phyloP scores from a whole-genome alignment of 106 monocot genomes.

The Ottelia alismoides region DNA sequence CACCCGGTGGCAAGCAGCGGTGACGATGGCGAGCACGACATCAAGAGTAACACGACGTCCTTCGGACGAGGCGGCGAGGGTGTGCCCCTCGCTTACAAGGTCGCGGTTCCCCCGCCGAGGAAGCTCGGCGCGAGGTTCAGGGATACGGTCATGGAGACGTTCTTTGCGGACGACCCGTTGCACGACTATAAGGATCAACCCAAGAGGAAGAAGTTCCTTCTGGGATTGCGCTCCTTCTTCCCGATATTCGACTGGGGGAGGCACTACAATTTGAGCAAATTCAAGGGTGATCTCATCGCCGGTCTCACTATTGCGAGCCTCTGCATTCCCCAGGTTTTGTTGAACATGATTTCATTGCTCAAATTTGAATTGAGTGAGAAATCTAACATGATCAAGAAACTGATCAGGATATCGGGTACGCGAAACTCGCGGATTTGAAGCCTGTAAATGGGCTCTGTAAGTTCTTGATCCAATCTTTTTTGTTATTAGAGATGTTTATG shows the following conservation, averaged over 20 bases:
- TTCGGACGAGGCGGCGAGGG: no score
- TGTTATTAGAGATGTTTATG: no score
- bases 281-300: conserved; percentile 76
- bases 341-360: no score
- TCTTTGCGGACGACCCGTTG: conserved; percentile 81
- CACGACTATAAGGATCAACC: conserved; percentile 65
- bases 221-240: conserved; percentile 55
- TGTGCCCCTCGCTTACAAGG: conserved; percentile 25
- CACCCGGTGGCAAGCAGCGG: no score
- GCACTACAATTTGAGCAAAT: conserved; percentile 41
- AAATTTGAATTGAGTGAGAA: no score
- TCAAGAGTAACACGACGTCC: no score
- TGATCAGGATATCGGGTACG: conserved; percentile 62
- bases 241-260: conserved; percentile 74
- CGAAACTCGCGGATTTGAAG: conserved; percentile 42
- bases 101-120: conserved; percentile 44
- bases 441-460: conserved; percentile 50
- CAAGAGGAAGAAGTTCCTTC: conserved; percentile 32
- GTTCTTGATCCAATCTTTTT: conserved; percentile 6
- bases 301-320: conserved; percentile 96
- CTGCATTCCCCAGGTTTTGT: conserved; percentile 97
- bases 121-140: conserved; percentile 31
- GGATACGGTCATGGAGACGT: conserved; percentile 57
- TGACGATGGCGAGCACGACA: no score
- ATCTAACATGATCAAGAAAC: no score